These are phyloP conservation scores for Psilocybe sp. DNA, from an alignment of 768 basidiomycete species.

Conservation along the genomic window DNA sequence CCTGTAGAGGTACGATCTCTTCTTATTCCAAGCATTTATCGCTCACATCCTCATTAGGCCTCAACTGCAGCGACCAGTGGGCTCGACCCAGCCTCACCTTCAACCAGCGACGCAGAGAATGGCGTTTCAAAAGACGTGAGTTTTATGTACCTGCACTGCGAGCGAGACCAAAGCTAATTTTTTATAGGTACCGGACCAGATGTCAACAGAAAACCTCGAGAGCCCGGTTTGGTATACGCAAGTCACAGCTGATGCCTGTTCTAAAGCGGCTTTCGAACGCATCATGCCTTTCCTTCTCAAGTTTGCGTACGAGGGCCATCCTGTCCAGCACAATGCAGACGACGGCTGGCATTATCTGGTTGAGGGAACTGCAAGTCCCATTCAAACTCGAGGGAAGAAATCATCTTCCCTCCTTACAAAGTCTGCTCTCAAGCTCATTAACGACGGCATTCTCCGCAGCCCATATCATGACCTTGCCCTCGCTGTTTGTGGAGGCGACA, in stretches of 20 bases:
- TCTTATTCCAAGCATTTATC: background rate
- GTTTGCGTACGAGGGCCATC: constrained; percentile 57
- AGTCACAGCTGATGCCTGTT: constrained; percentile 41
- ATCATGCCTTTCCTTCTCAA: constrained; percentile 68
- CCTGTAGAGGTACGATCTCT: constrained; percentile 19
- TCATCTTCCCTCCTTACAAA: constrained; percentile 41
- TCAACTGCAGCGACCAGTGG: background rate
- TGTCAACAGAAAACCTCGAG: constrained; percentile 31
- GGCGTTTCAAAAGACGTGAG: no score
- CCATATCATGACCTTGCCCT: constrained; percentile 41
- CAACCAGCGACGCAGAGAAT: no score
- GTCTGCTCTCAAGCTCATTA: constrained; percentile 45
- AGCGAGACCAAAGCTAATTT: no score
- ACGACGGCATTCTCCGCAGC: constrained; percentile 38
- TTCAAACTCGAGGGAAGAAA: constrained; percentile 41
- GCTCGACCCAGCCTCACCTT: background rate
- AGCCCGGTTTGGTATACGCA: constrained; percentile 50
- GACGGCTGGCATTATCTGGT: constrained; percentile 69
- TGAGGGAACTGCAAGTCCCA: constrained; percentile 28
- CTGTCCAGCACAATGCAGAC: constrained; percentile 49
- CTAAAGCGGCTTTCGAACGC: constrained; percentile 40
- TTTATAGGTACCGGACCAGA: background rate
- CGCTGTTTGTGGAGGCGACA: constrained; percentile 43
- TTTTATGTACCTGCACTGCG: no score
- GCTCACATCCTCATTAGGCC: background rate